These are phyloP conservation scores for Sporisorium sorghi DNA, from an alignment of 1,284 basidiomycete genomes.

Conservation along the genomic window DNA sequence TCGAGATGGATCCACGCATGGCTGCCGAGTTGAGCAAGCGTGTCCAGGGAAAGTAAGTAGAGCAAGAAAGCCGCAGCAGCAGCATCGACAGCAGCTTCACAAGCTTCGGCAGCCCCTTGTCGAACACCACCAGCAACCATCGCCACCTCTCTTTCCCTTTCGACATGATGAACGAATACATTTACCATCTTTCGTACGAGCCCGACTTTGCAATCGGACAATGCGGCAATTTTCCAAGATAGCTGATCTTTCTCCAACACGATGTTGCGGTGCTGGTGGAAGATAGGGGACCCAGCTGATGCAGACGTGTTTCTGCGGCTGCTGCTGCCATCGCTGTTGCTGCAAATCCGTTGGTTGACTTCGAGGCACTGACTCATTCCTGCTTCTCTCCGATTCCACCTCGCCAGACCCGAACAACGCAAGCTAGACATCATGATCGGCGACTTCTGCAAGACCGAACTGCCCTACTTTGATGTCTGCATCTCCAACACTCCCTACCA, in stretches of 20 bases:
- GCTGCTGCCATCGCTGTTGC: slow-evolving; percentile 10
- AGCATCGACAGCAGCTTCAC: slow-evolving; percentile 14
- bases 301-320: slow-evolving; percentile 11
- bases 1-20: slow-evolving; percentile 99
- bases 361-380: slow-evolving; percentile 15
- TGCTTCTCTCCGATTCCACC: neutral
- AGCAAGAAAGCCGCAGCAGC: neutral
- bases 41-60: slow-evolving; percentile 93
- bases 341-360: neutral
- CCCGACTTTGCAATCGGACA: slow-evolving; percentile 55
- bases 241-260: slow-evolving; percentile 25
- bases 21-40: slow-evolving; percentile 96
- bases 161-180: slow-evolving; percentile 49
- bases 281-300: neutral
- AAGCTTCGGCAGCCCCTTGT: neutral
- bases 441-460: slow-evolving; percentile 94
- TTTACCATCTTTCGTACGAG: slow-evolving; percentile 62
- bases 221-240: slow-evolving; percentile 58
- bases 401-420: slow-evolving; percentile 85
- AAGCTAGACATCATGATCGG: slow-evolving; percentile 95
- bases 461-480: slow-evolving; percentile 98
- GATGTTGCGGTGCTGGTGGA: neutral
- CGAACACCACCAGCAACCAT: neutral
- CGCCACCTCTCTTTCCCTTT: neutral
- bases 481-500: slow-evolving; percentile 99